phyloP scores from a whole-genome alignment of 768 basidiomycete genomes.

The Cyclocybe cylindracea region DNA sequence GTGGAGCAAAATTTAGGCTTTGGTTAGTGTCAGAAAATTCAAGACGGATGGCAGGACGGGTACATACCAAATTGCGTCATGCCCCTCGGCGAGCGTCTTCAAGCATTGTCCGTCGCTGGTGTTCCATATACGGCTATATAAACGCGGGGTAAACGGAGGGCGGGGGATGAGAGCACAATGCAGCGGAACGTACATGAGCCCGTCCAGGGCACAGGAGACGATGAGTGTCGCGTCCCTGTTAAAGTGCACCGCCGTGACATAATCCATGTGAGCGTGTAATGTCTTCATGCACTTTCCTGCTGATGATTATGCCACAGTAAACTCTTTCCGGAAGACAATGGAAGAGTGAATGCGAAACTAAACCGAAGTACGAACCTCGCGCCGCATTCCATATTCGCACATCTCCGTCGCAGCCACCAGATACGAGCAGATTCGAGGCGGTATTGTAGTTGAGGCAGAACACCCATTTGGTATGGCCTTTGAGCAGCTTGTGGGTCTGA shows the following conservation, averaged over 20 bases:
- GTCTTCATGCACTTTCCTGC: conserved; percentile 84
- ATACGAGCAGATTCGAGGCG: conserved; percentile 85
- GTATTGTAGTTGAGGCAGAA: conserved; percentile 93
- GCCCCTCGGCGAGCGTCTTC: conserved; percentile 92
- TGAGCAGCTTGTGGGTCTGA: conserved; percentile 66
- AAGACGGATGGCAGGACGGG: background rate
- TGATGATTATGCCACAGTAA: background rate
- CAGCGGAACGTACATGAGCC: conserved; percentile 73
- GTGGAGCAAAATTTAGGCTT: background rate
- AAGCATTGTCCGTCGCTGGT: conserved; percentile 91
- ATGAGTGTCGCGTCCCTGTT: conserved; percentile 90
- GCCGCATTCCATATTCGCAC: conserved; percentile 91
- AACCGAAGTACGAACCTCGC: conserved; percentile 50
- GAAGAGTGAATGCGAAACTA: conserved; percentile 4
- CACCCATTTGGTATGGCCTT: conserved; percentile 85
- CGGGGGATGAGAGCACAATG: background rate
- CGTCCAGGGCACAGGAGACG: conserved; percentile 90
- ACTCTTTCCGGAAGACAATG: background rate
- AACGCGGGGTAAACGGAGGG: conserved; percentile 3
- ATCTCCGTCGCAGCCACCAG: conserved; percentile 91
- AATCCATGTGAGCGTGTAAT: conserved; percentile 91
- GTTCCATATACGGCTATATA: conserved; percentile 90
- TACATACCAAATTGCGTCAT: conserved; percentile 76
- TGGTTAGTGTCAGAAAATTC: background rate
- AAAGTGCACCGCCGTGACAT: conserved; percentile 93